Evolutionary conservation across 2,329 filamentous ascomycete species (phyloP).

Genomic region (Aspergillus sp.): DNA sequence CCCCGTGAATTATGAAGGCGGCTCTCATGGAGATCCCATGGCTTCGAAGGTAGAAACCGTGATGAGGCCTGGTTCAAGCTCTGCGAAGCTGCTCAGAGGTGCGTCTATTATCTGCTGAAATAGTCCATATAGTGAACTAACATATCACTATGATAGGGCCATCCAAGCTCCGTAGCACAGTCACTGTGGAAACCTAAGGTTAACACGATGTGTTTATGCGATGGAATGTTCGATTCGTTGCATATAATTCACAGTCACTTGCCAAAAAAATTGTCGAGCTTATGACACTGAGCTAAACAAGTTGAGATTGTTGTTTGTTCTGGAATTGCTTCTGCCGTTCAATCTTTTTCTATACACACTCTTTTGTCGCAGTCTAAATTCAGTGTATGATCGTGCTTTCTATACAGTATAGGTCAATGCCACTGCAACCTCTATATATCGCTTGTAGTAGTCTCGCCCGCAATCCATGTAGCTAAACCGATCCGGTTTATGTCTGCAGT

Average conservation of each 20-base stretch:
- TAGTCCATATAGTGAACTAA: not conserved
- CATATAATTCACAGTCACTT: constrained; percentile 7
- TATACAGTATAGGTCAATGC: not conserved
- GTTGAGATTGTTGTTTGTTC: constrained; percentile 12
- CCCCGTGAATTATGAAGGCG: constrained; percentile 34
- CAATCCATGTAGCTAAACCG: not conserved
- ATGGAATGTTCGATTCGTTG: constrained; percentile 20
- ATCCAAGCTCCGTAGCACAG: constrained; percentile 38
- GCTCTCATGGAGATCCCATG: constrained; percentile 27
- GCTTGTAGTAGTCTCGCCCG: no score
- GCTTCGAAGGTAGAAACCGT: constrained; percentile 24
- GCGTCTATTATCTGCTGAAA: constrained; percentile 4
- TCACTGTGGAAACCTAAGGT: constrained; percentile 22
- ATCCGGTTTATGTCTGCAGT: no score
- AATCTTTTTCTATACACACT: constrained; percentile 6
- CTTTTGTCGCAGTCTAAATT: not conserved
- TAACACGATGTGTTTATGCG: constrained; percentile 23
- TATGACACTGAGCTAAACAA: constrained; percentile 12
- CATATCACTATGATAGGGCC: constrained; percentile 23
- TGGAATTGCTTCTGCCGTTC: constrained; percentile 8
- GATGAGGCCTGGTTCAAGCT: constrained; percentile 25
- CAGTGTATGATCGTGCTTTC: not conserved
- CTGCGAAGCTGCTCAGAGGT: constrained; percentile 36
- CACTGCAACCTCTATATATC: not conserved
- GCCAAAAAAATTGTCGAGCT: constrained; percentile 10